phyloP scores from a whole-genome alignment of 108 stramenopile genomes.

The Skeletonema grethae region DNA sequence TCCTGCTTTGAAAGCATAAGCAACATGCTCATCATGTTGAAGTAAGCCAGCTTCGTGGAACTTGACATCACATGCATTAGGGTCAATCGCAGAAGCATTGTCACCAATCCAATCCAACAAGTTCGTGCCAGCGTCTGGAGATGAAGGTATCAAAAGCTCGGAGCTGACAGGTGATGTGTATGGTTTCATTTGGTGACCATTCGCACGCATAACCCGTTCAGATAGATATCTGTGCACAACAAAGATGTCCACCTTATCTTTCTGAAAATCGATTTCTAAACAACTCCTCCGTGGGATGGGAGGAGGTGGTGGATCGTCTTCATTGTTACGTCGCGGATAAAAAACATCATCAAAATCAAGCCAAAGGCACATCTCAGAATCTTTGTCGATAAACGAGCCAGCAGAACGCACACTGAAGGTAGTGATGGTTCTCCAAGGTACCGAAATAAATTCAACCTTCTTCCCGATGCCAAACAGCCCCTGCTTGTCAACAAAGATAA shows the following conservation, averaged over 20 bases:
- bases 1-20: conserved; percentile 72
- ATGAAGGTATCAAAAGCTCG: conserved; percentile 30
- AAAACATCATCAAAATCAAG: conserved; percentile 63
- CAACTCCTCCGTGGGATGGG: conserved; percentile 48
- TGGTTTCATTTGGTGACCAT: conserved; percentile 33
- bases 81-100: conserved; percentile 61
- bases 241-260: conserved; percentile 65
- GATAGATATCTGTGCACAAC: conserved; percentile 61
- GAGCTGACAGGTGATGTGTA: conserved; percentile 35
- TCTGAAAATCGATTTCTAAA: conserved; percentile 74
- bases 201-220: conserved; percentile 45
- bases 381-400: conserved; percentile 60
- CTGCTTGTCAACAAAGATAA: conserved; percentile 63
- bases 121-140: conserved; percentile 38
- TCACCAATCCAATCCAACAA: conserved; percentile 59
- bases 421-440: conserved; percentile 56
- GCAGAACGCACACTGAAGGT: conserved; percentile 55
- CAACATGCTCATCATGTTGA: conserved; percentile 60
- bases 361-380: conserved; percentile 60
- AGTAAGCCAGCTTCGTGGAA: conserved; percentile 60
- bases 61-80: conserved; percentile 39
- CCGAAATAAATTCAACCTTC: conserved; percentile 58
- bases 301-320: conserved; percentile 62
- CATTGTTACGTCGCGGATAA: conserved; percentile 41
- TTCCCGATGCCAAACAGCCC: conserved; percentile 58